Evolutionary conservation across 352 stramenopile species (phyloP).

Genomic region (Pythium biforme): DNA sequence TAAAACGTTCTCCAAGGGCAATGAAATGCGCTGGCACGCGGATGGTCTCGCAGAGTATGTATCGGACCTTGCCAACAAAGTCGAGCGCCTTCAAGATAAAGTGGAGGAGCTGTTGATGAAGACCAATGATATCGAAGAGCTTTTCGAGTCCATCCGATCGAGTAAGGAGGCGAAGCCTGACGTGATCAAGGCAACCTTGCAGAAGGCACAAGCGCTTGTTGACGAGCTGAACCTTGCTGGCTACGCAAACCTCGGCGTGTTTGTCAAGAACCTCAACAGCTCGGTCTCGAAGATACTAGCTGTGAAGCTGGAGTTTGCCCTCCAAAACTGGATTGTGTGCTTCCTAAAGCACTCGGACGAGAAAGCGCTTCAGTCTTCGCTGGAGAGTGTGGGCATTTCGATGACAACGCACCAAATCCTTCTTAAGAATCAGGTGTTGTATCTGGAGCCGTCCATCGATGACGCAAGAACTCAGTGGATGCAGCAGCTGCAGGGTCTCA

Average conservation of each 20-base stretch:
- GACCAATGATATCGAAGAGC: conserved; percentile 90
- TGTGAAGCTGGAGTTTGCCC: conserved; percentile 63
- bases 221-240: conserved; percentile 95
- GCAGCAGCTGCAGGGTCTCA: conserved; percentile 90
- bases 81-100: conserved; percentile 97
- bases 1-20: conserved; percentile 88
- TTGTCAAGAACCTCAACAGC: conserved; percentile 90
- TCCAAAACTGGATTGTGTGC: conserved; percentile 68
- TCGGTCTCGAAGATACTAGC: conserved; percentile 85
- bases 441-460: conserved; percentile 93
- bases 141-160: conserved; percentile 77
- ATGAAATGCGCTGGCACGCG: conserved; percentile 89
- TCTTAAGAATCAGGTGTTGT: conserved; percentile 97
- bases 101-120: conserved; percentile 96
- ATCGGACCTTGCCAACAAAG: conserved; percentile 87
- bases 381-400: conserved; percentile 45
- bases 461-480: conserved; percentile 89
- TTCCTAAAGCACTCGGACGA: conserved; percentile 67
- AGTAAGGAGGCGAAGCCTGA: conserved; percentile 53
- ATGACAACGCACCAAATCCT: conserved; percentile 91
- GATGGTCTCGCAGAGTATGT: conserved; percentile 88
- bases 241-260: conserved; percentile 92
- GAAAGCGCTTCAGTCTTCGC: conserved; percentile 45
- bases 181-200: conserved; percentile 61
- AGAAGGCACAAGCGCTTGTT: conserved; percentile 90